Conservation (phyloP, 1,139 yeast species). For the Sugiyamaella neomexicana region DNA sequence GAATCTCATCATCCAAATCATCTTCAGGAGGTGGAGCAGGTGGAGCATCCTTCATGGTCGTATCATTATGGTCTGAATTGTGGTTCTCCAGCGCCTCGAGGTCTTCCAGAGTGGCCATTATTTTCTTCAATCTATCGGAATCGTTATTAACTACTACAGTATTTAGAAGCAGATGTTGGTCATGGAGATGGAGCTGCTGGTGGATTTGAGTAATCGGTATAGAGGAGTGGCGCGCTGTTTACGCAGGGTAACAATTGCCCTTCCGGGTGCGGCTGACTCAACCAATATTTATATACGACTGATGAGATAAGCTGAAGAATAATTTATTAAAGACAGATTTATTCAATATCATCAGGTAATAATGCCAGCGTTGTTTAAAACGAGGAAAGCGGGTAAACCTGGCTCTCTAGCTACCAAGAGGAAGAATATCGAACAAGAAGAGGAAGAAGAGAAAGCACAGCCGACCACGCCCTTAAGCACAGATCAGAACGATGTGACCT, state of each 20-base stretch:
- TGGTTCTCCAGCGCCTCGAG: conserved; percentile 37
- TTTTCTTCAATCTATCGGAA: background rate
- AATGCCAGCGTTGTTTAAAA: conserved; percentile 11
- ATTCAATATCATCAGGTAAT: background rate
- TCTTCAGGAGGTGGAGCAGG: conserved; percentile 42
- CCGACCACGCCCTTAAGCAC: background rate
- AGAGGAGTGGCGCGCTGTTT: background rate
- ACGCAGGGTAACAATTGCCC: conserved; percentile 2
- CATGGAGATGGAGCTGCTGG: background rate
- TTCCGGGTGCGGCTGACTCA: background rate
- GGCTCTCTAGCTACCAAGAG: conserved; percentile 1
- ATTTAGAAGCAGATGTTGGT: background rate
- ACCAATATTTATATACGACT: no score
- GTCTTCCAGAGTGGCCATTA: conserved; percentile 43
- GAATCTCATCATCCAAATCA: conserved; percentile 77
- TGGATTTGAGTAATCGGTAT: background rate
- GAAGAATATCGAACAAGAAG: conserved; percentile 4
- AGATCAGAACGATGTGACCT: background rate
- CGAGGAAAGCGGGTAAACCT: conserved; percentile 5
- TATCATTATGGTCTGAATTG: conserved; percentile 25
- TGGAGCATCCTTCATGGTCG: conserved; percentile 38
- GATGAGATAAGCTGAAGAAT: no score
- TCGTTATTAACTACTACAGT: background rate
- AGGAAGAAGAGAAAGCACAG: background rate
- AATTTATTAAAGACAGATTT: background rate